Evolutionary conservation across 352 stramenopile genomes (phyloP), one percentile per base, ranked within the genome.

Genomic region (Aphanomyces euteiches): DNA sequence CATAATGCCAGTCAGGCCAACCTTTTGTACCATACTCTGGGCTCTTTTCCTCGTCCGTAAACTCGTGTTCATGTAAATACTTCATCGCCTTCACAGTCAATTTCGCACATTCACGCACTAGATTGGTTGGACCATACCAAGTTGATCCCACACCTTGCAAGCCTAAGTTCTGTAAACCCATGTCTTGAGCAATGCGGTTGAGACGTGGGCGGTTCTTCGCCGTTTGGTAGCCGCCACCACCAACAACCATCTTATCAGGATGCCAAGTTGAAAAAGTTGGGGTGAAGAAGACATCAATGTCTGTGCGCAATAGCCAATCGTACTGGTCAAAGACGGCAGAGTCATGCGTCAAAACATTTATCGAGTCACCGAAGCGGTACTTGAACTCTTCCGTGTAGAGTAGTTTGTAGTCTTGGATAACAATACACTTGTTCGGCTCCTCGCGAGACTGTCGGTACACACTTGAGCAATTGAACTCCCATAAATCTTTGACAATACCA

Each of bases 1-100:
- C 60, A 37, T 67, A 67, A 37, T 67, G 60, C 60, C 60, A 67
- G 10, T 57, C 19, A 10, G 60, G 60, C 60, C 60, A 67, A 34
- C 60, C 60, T 5, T 57, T 7, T 4, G 13, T 41, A 34, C 60
- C 60, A 37, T 67, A 67, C 60, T 19, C 60, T 7, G 12, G 38
- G 34, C 21, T 57, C 21, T 67, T 67, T 57, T 67, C 60, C 5
- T 57, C 60, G 41, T 8, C 43, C 6, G n/a, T 67, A 37, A 67
- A 67, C 12, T 67, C 60, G 10, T 37, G 41, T 15, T 58, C 47
- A 37, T 67, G 41, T 3, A 67, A 37, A 37, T 67, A 67, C 39
- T 54, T 28, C 60, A 67, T 67, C 5, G 47, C n/a, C n/a, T 67
- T 7, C 7, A 67, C 28, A 15, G 60, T 57, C 19, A 67, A 34